Percentiles rank a stretch among this genome's conserved stretches.
These are phyloP conservation scores for Acanthochlamys bracteata DNA, from an alignment of 106 monocot genomes.

Conservation along the genomic window DNA sequence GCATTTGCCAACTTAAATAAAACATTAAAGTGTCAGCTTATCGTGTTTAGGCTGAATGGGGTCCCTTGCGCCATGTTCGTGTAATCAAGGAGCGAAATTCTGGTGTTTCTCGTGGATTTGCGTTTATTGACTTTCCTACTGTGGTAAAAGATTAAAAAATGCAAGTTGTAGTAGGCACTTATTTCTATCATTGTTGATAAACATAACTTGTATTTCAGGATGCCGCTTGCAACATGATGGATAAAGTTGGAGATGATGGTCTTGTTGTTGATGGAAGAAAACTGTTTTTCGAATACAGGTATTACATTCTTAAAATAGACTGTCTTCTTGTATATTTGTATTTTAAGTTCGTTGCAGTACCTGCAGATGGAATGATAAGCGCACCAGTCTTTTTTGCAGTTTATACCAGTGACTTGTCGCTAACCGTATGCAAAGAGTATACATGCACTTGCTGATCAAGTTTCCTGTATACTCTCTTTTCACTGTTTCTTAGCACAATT, in stretches of 20 bases:
- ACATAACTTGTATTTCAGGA: slow-evolving; percentile 29
- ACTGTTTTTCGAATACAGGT: slow-evolving; percentile 95
- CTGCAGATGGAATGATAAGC: background rate
- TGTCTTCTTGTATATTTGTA: too few species aligned
- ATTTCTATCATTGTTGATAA: too few species aligned
- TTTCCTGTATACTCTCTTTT: too few species aligned
- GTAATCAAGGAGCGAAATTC: slow-evolving; percentile 90
- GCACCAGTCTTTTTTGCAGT: too few species aligned
- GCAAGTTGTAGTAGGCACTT: too few species aligned
- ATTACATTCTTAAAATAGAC: slow-evolving; percentile 7
- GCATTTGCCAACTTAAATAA: too few species aligned
- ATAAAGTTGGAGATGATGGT: slow-evolving; percentile 67
- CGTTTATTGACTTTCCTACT: slow-evolving; percentile 93
- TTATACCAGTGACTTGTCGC: too few species aligned
- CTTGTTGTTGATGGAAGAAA: slow-evolving; percentile 87
- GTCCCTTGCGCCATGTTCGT: slow-evolving; percentile 90
- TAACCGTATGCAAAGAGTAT: too few species aligned
- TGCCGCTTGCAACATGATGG: slow-evolving; percentile 88
- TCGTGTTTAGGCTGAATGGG: slow-evolving; percentile 94
- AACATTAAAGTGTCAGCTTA: too few species aligned
- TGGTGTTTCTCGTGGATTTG: slow-evolving; percentile 93
- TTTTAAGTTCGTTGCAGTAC: background rate
- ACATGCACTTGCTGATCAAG: too few species aligned
- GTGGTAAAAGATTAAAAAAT: slow-evolving; percentile 36
- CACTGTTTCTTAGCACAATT: too few species aligned